Percentiles rank a stretch among this genome's conserved stretches.
These are phyloP conservation scores for Alloteropsis angusta DNA, from an alignment of 202 grass and related monocot genomes.

Conservation along the genomic window DNA sequence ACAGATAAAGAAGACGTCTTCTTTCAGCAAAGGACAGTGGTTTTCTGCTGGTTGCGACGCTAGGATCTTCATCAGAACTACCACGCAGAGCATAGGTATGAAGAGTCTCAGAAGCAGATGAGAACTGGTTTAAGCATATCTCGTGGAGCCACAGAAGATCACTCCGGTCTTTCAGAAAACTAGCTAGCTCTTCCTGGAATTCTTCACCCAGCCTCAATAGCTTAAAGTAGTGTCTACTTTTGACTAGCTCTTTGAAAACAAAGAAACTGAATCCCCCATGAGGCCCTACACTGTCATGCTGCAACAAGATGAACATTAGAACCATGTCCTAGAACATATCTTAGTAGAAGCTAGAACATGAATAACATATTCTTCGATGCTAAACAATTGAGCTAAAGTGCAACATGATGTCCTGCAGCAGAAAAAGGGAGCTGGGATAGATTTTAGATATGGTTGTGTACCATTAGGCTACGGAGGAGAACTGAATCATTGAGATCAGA, in stretches of 20 bases:
- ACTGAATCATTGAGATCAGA: slow-evolving; percentile 88
- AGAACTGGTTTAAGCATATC: slow-evolving; percentile 77
- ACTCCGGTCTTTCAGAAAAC: slow-evolving; percentile 74
- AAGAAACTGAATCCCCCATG: slow-evolving; percentile 91
- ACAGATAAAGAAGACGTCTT: slow-evolving; percentile 82
- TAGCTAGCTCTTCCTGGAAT: slow-evolving; percentile 79
- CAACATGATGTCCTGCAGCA: not conserved
- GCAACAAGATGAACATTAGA: slow-evolving; percentile 41
- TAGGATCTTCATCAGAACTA: slow-evolving; percentile 33
- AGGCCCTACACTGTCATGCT: slow-evolving; percentile 89
- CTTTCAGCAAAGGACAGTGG: slow-evolving; percentile 57
- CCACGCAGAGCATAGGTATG: slow-evolving; percentile 50
- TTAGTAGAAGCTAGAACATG: not conserved
- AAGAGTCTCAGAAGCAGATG: slow-evolving; percentile 72
- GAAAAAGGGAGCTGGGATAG: not conserved
- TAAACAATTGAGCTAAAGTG: slow-evolving; percentile 3
- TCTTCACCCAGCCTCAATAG: slow-evolving; percentile 94
- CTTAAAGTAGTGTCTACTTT: slow-evolving; percentile 50
- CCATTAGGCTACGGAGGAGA: slow-evolving; percentile 87
- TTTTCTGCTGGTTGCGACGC: slow-evolving; percentile 34
- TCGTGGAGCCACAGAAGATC: slow-evolving; percentile 91
- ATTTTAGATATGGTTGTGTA: slow-evolving; percentile 31
- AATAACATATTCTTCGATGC: slow-evolving; percentile 1
- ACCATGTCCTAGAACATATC: slow-evolving; percentile 7
- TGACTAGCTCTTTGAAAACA: slow-evolving; percentile 71